A percentile compares a stretch with the other conserved stretches of the same genome.
Evolutionary conservation across 1,284 basidiomycete species (phyloP).

Genomic region (Ustilago lituana): DNA sequence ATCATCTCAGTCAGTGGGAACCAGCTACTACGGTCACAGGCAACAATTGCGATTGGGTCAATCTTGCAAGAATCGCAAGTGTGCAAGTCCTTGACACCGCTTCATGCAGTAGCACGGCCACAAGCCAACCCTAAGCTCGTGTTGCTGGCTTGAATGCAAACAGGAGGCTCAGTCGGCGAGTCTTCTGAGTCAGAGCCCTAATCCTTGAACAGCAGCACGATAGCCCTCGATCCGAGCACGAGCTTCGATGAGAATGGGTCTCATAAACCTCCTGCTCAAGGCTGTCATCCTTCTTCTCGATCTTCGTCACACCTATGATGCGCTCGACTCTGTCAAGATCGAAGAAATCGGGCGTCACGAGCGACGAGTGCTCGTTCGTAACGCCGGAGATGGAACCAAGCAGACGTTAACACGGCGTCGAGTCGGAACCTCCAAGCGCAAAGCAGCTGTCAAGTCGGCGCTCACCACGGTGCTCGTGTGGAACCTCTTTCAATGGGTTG

Average conservation of each 20-base stretch:
- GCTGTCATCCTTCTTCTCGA: conserved; percentile 34
- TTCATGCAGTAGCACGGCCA: too few relatives aligned
- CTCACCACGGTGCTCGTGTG: conserved; percentile 41
- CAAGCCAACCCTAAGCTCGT: too few relatives aligned
- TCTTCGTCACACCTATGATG: conserved; percentile 35
- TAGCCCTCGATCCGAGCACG: too few relatives aligned
- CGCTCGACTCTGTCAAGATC: conserved; percentile 24
- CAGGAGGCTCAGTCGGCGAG: too few relatives aligned
- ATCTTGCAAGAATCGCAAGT: too few relatives aligned
- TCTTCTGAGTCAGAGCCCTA: too few relatives aligned
- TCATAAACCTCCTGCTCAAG: conserved; percentile 41
- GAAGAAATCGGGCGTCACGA: conserved; percentile 34
- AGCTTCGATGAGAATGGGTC: conserved; percentile 15
- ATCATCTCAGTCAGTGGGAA: too few relatives aligned
- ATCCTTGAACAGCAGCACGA: too few relatives aligned
- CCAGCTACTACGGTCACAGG: too few relatives aligned
- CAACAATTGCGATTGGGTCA: too few relatives aligned
- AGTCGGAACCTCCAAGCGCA: conserved; percentile 31
- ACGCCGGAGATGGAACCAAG: conserved; percentile 31
- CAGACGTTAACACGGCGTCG: conserved; percentile 21
- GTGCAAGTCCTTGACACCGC: too few relatives aligned
- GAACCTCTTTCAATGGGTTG: conserved; percentile 42
- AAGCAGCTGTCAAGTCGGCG: conserved; percentile 30
- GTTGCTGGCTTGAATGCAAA: too few relatives aligned
- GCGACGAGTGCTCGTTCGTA: conserved; percentile 30